phyloP scores from a whole-genome alignment of 163 green algal species.

The Scenedesmus sp. region DNA sequence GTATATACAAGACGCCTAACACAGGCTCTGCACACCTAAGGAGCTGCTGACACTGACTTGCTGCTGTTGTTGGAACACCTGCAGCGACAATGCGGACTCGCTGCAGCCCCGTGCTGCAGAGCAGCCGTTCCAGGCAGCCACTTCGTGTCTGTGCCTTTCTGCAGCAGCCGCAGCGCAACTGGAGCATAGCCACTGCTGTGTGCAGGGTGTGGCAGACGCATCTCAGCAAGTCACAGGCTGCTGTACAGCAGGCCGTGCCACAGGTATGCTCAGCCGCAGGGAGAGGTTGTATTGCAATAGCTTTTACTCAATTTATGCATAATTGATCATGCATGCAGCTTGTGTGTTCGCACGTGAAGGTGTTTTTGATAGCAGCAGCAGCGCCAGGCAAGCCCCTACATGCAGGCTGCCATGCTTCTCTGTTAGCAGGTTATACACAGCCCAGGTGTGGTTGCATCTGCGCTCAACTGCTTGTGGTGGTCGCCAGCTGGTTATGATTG shows the following conservation, averaged over 20 bases:
- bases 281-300: background rate
- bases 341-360: background rate
- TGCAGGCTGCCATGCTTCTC: background rate
- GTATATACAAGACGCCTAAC: background rate
- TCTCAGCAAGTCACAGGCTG: conserved; percentile 9
- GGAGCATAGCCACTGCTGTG: conserved; percentile 28
- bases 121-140: conserved; percentile 1
- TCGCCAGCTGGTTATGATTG: no score
- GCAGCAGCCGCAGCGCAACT: conserved; percentile 30
- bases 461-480: no score
- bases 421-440: no score
- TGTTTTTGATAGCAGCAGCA: background rate
- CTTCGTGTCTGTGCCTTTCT: background rate
- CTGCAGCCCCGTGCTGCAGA: background rate
- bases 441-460: no score
- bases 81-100: conserved; percentile 15
- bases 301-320: background rate
- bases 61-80: background rate
- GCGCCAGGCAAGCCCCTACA: background rate
- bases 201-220: background rate
- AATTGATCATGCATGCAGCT: background rate
- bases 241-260: background rate
- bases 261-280: background rate
- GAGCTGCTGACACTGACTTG: background rate
- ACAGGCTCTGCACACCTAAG: background rate